Evolutionary conservation across 768 basidiomycete genomes (phyloP).

Genomic region (Tricholoma matsutake): DNA sequence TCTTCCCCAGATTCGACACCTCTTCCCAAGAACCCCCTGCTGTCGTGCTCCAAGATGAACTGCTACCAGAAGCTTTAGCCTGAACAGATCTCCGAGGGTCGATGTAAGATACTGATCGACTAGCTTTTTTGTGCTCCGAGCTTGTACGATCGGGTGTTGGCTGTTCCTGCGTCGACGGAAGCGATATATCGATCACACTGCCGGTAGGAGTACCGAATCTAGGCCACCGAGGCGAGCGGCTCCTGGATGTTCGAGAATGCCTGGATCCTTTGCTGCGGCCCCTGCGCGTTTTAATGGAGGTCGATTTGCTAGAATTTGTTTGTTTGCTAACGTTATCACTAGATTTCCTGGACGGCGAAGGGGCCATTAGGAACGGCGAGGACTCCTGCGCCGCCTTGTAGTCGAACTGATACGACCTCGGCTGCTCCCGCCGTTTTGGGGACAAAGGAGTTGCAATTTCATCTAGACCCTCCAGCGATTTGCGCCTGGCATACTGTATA

Average conservation of each 20-base stretch:
- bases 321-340: conserved; percentile 3
- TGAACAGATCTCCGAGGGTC: neutral
- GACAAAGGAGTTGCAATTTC: conserved; percentile 1
- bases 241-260: conserved; percentile 6
- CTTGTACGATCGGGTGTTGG: neutral
- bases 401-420: conserved; percentile 23
- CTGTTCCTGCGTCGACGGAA: neutral
- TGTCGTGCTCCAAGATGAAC: neutral
- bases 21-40: conserved; percentile 6
- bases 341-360: neutral
- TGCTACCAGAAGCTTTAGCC: neutral
- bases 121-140: neutral
- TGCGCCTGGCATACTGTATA: conserved; percentile 21
- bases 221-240: conserved; percentile 8
- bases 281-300: conserved; percentile 4
- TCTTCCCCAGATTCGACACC: neutral
- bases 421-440: conserved; percentile 14
- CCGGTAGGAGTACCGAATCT: conserved; percentile 2
- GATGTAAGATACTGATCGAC: neutral
- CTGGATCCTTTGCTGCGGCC: conserved; percentile 6
- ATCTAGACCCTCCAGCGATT: conserved; percentile 10
- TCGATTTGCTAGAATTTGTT: neutral
- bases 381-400: conserved; percentile 15
- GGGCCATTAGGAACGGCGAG: conserved; percentile 10
- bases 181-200: conserved; percentile 18